Conservation (phyloP, 2,329 filamentous ascomycete species). For the Corinectria fuckeliana region DNA sequence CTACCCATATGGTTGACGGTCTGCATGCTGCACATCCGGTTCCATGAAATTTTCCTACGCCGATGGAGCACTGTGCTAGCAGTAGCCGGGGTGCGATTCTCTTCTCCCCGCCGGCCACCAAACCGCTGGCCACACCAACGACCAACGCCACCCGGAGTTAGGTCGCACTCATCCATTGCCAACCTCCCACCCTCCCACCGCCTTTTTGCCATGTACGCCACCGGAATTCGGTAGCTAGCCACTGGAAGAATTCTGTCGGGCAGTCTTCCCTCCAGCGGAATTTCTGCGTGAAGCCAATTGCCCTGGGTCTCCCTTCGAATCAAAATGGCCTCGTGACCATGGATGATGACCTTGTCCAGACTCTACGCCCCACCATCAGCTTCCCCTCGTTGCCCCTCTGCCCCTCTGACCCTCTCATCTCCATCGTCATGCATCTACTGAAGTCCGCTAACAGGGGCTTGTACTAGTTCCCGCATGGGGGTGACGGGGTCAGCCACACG, state of each 20-base stretch:
- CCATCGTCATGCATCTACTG: conserved; percentile 40
- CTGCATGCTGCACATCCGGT: conserved; percentile 34
- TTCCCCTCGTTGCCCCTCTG: no score
- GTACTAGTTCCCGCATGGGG: conserved; percentile 41
- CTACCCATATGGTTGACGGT: conserved; percentile 26
- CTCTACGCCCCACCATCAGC: conserved; percentile 6
- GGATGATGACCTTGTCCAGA: conserved; percentile 6
- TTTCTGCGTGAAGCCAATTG: neutral
- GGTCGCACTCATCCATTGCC: neutral
- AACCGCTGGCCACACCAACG: neutral
- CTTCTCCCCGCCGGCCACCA: conserved; percentile 6
- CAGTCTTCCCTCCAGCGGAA: neutral
- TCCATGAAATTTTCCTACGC: conserved; percentile 30
- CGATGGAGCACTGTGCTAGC: conserved; percentile 28
- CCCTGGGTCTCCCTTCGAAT: neutral
- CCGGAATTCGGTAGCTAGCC: neutral
- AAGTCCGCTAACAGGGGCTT: conserved; percentile 33
- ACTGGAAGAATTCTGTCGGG: neutral
- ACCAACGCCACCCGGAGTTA: neutral
- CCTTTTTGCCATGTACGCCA: neutral
- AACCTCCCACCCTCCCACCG: conserved; percentile 1
- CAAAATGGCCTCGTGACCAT: conserved; percentile 1
- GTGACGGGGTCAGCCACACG: conserved; percentile 24
- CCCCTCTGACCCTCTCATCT: no score
- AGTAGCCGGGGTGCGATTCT: conserved; percentile 17